Evolutionary conservation across 352 stramenopile species (phyloP).

Genomic region (Phytopythium boreale): DNA sequence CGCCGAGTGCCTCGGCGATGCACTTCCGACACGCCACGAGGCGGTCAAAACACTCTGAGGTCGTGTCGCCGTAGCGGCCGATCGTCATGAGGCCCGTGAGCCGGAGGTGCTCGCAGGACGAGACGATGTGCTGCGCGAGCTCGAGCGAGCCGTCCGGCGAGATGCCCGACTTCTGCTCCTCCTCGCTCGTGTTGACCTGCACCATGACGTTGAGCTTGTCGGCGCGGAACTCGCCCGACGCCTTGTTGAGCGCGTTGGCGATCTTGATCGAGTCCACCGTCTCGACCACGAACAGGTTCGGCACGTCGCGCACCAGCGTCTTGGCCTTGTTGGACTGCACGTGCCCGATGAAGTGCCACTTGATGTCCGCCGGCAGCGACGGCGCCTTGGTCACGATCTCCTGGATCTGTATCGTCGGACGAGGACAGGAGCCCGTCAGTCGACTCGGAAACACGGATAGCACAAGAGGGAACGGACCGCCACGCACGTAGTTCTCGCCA

Average conservation of each 20-base stretch:
- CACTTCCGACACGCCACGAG: conserved; percentile 70
- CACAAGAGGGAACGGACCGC: neutral
- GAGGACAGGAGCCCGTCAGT: neutral
- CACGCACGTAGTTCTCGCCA: conserved; percentile 97
- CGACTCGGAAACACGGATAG: conserved; percentile 9
- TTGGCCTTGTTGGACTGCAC: conserved; percentile 99
- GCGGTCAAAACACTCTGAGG: conserved; percentile 89
- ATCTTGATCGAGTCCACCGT: conserved; percentile 97
- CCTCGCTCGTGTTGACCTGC: conserved; percentile 98
- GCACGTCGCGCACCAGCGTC: conserved; percentile 85
- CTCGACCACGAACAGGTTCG: conserved; percentile 95
- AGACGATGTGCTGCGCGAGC: conserved; percentile 85
- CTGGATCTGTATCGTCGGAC: conserved; percentile 65
- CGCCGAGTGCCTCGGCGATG: conserved; percentile 64
- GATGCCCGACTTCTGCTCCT: conserved; percentile 97
- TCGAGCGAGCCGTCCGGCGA: conserved; percentile 70
- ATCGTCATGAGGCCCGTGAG: conserved; percentile 99
- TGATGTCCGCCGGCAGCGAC: conserved; percentile 84
- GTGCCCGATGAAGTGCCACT: conserved; percentile 99
- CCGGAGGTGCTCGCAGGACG: conserved; percentile 89
- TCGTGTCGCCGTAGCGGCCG: conserved; percentile 92
- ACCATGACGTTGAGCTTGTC: conserved; percentile 93
- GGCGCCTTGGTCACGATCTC: conserved; percentile 95
- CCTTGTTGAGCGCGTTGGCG: conserved; percentile 93
- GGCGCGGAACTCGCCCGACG: conserved; percentile 58